Evolutionary conservation across 257 asterid species (phyloP).

Genomic region (Capsicum rhomboideum): DNA sequence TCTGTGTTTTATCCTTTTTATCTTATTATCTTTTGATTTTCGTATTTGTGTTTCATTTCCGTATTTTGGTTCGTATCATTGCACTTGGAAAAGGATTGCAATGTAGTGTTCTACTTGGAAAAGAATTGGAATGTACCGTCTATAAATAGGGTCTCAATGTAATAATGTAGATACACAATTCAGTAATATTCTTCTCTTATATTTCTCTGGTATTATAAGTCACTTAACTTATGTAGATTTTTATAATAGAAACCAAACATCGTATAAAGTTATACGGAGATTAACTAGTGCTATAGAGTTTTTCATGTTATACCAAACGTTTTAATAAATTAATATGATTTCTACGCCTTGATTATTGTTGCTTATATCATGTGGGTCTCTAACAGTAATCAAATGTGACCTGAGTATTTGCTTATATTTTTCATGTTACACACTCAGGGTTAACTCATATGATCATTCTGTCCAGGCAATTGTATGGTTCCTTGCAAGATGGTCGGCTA

Average conservation of each 20-base stretch:
- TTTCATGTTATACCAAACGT: neutral
- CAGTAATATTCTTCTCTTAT: no score
- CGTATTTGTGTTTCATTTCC: no score
- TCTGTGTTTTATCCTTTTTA: no score
- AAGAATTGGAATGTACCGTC: no score
- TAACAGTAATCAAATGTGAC: neutral
- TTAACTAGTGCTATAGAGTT: neutral
- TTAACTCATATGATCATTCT: constrained; percentile 10
- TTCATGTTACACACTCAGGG: neutral
- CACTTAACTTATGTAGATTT: neutral
- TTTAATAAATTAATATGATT: neutral
- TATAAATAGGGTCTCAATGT: no score
- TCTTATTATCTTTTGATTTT: no score
- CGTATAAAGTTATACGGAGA: neutral
- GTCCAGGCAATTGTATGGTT: constrained; percentile 90
- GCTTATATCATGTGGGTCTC: neutral
- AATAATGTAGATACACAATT: no score
- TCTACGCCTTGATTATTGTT: neutral
- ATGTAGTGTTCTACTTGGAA: no score
- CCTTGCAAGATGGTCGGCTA: constrained; percentile 91
- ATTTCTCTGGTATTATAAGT: neutral
- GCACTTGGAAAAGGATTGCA: no score
- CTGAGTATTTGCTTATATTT: neutral
- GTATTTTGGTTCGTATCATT: no score
- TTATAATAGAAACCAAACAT: neutral